Evolutionary conservation across 108 stramenopile genomes (phyloP).

Genomic region (Fistulifera pelliculosa): DNA sequence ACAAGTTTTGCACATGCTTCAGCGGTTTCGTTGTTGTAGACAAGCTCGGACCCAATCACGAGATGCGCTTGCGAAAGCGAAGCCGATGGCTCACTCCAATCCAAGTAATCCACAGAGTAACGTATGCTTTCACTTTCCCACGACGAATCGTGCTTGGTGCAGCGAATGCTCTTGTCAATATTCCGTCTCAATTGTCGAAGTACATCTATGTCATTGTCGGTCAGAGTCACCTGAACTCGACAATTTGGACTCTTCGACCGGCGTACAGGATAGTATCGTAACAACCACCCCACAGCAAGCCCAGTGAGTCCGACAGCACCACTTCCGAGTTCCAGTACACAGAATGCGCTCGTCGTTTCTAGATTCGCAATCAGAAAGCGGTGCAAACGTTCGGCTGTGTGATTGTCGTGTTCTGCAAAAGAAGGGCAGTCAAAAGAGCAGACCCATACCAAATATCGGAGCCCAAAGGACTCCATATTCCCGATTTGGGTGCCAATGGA

Average conservation of each 20-base stretch:
- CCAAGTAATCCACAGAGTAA: constrained; percentile 21
- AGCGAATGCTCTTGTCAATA: constrained; percentile 6
- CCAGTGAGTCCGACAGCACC: constrained; percentile 39
- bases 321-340: constrained; percentile 37
- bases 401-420: not conserved
- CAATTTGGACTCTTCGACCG: not conserved
- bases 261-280: not conserved
- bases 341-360: too few relatives aligned
- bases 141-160: not conserved
- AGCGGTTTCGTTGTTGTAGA: constrained; percentile 38
- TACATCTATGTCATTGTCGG: constrained; percentile 25
- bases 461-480: constrained; percentile 43
- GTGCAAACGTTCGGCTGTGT: not conserved
- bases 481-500: constrained; percentile 1
- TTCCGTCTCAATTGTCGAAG: constrained; percentile 27
- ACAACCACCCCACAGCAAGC: constrained; percentile 7
- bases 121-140: too few relatives aligned
- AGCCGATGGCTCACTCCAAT: constrained; percentile 25
- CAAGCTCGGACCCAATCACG: constrained; percentile 39
- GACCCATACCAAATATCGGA: constrained; percentile 41
- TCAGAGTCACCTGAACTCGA: constrained; percentile 16
- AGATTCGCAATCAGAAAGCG: constrained; percentile 1
- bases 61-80: constrained; percentile 7
- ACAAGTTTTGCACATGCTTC: constrained; percentile 21
- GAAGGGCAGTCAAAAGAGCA: constrained; percentile 19